Conservation (phyloP, 148 eudicot species). For the Persicaria tinctoria region DNA sequence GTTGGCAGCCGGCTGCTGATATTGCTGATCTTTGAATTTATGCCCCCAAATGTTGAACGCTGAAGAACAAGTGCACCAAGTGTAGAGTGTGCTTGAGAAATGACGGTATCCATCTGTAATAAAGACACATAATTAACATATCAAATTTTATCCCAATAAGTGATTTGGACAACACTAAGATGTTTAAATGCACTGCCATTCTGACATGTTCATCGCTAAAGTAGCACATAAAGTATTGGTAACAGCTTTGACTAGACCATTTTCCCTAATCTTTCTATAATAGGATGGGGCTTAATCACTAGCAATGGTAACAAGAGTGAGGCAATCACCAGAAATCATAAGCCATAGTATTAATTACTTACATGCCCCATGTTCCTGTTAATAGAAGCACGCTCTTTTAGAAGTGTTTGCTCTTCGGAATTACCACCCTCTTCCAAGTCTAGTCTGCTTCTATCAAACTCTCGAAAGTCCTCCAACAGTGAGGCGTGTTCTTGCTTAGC, state of each 20-base stretch:
- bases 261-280: too few relatives aligned
- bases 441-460: conserved; percentile 73
- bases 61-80: conserved; percentile 42
- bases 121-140: neutral
- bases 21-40: conserved; percentile 43
- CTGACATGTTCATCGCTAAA: too few relatives aligned
- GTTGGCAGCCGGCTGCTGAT: conserved; percentile 46
- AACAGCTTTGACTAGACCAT: too few relatives aligned
- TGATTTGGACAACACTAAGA: neutral
- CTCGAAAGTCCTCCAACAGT: conserved; percentile 83
- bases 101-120: conserved; percentile 43
- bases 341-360: neutral
- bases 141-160: too few relatives aligned
- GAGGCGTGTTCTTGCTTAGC: conserved; percentile 95
- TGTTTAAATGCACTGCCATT: too few relatives aligned
- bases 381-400: conserved; percentile 80
- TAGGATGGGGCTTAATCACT: too few relatives aligned
- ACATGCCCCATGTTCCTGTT: conserved; percentile 84
- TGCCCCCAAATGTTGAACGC: conserved; percentile 47
- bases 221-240: neutral
- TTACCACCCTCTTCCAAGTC: conserved; percentile 85
- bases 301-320: neutral
- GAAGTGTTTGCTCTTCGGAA: conserved; percentile 53
- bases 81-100: conserved; percentile 46
- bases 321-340: neutral